Percentiles rank a stretch among this genome's conserved stretches.
Conservation (phyloP, 768 basidiomycete species). For the Gloeopeniophorella convolvens region DNA sequence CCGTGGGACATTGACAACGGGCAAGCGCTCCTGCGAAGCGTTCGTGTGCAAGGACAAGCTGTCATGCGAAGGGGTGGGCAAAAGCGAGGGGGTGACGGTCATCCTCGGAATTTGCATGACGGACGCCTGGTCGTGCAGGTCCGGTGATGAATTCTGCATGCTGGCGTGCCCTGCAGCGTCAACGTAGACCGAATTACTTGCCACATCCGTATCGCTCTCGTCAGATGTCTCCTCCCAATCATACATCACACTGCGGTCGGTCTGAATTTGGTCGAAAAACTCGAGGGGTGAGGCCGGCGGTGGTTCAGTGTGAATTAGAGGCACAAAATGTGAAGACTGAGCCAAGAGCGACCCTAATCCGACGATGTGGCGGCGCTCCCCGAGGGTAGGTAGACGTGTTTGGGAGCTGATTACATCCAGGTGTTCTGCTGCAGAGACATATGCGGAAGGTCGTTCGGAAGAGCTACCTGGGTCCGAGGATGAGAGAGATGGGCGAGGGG, state of each 20-base stretch:
- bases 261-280: slow-evolving; percentile 72
- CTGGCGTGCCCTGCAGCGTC: slow-evolving; percentile 20
- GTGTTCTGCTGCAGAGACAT: slow-evolving; percentile 14
- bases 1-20: slow-evolving; percentile 12
- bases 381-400: not conserved
- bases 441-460: slow-evolving; percentile 19
- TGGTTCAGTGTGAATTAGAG: slow-evolving; percentile 53
- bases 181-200: slow-evolving; percentile 15
- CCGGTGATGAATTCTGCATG: slow-evolving; percentile 5
- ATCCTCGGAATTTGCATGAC: slow-evolving; percentile 1
- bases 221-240: slow-evolving; percentile 60
- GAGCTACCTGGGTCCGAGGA: slow-evolving; percentile 22
- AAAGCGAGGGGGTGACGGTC: slow-evolving; percentile 15
- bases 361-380: not conserved
- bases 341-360: slow-evolving; percentile 37
- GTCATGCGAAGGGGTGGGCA: slow-evolving; percentile 6
- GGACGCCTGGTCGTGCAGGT: slow-evolving; percentile 6
- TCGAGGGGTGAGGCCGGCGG: slow-evolving; percentile 58
- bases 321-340: slow-evolving; percentile 37
- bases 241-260: slow-evolving; percentile 66
- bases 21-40: slow-evolving; percentile 11
- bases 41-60: slow-evolving; percentile 4
- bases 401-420: not conserved
- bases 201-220: slow-evolving; percentile 31
- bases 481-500: slow-evolving; percentile 6